Evolutionary conservation across 202 grass and related monocot species (phyloP), one percentile per base, ranked within the genome.

Genomic region (Elaeis oleifera): DNA sequence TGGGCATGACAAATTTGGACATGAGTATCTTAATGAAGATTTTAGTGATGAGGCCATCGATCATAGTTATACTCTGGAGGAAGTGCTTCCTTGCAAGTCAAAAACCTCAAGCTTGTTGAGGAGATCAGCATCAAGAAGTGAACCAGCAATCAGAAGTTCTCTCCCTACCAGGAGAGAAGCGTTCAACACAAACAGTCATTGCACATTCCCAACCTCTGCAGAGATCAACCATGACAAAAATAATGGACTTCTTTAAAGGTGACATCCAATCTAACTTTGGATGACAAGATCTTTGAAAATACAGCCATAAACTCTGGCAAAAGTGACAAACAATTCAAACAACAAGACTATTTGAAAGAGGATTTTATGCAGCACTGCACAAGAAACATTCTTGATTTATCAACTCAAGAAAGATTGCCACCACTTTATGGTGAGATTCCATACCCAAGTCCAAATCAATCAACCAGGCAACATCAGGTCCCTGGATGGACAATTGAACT

Each of bases 401-500:
- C 76, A 76, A 88, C 75, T 64, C 54, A 76, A 22, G 65, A 39
- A 54, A 56, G 54, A 6, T 52, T 71, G 44, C 71, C 19, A 32
- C 44, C 23, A 65, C 49, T n/a, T 36, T 54, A 56, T 50, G 19
- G 24, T 18, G 67, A 64, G 19, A 71, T 24, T 49, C 36, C 62
- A 72, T 67, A 59, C 57, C 28, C 54, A 53, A 69, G 52, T 70
- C 23, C 23, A 31, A 36, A 16, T 68, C 50, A 50, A 17, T 27
- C 71, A 57, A 26, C 29, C 67, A 56, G 65, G 23, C 71, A 69
- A 65, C 82, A 78, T 68, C 36, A 3, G 36, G 56, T 64, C 65
- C 77, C 68, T 58, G 18, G 24, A 13, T 84, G 79, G 84, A 86
- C 79, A 81, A 81, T 74, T 55, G 77, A 91, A 48, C 72, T 84